Percentiles rank a stretch among this genome's conserved stretches.
Conservation (phyloP, 148 eudicot genomes). For the Oxyria digyna region DNA sequence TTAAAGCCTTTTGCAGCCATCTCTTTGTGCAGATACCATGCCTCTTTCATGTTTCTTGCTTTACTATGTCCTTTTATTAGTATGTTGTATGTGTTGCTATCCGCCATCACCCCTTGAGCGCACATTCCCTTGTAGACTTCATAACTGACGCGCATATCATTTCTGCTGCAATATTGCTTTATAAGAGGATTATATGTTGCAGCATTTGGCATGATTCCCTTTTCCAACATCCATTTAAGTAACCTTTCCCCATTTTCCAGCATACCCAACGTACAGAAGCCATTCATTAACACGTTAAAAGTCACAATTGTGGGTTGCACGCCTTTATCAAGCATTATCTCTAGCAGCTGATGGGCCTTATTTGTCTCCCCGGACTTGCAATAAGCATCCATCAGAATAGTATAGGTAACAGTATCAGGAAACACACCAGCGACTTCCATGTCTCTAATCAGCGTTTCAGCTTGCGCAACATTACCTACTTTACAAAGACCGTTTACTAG, state of each 20-base stretch:
- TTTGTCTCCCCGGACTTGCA: slow-evolving; percentile 63
- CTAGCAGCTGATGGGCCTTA: slow-evolving; percentile 63
- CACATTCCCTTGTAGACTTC: slow-evolving; percentile 57
- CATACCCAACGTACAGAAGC: slow-evolving; percentile 80
- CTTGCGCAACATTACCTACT: slow-evolving; percentile 57
- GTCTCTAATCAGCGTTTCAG: slow-evolving; percentile 53
- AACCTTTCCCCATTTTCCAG: slow-evolving; percentile 73
- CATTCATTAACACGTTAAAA: slow-evolving; percentile 81
- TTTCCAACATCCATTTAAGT: slow-evolving; percentile 81
- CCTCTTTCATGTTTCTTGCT: slow-evolving; percentile 92
- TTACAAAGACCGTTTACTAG: slow-evolving; percentile 78
- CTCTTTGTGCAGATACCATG: slow-evolving; percentile 76
- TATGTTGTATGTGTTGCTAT: slow-evolving; percentile 70
- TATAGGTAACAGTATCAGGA: slow-evolving; percentile 75
- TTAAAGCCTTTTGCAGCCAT: slow-evolving; percentile 58
- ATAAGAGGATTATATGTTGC: slow-evolving; percentile 78
- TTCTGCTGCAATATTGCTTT: slow-evolving; percentile 65
- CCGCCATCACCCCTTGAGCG: slow-evolving; percentile 46
- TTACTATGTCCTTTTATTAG: slow-evolving; percentile 82
- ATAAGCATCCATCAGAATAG: slow-evolving; percentile 89
- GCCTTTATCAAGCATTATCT: slow-evolving; percentile 64
- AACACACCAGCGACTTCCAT: slow-evolving; percentile 55
- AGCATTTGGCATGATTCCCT: slow-evolving; percentile 62
- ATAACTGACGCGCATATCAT: slow-evolving; percentile 49
- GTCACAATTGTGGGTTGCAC: slow-evolving; percentile 77